Evolutionary conservation across 192 early-diverging fungal genomes (phyloP).

Genomic region (Mortierella hygrophila): DNA sequence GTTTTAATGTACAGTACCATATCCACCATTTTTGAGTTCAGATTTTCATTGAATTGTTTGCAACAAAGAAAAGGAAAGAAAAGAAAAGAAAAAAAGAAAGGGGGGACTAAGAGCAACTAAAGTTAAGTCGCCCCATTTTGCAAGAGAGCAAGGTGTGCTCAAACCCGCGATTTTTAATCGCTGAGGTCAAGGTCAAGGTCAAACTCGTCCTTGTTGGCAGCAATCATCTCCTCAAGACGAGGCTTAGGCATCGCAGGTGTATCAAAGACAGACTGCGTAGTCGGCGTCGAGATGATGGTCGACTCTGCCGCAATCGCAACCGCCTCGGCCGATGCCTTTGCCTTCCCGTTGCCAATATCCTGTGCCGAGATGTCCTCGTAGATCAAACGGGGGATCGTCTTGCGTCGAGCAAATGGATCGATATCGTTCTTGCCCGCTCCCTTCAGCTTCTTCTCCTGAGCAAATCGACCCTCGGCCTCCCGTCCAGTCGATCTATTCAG

Average conservation of each 20-base stretch:
- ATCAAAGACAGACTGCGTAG: conserved; percentile 24
- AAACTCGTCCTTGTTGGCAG: conserved; percentile 44
- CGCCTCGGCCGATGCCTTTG: conserved; percentile 15
- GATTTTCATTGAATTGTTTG: not conserved
- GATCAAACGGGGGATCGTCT: conserved; percentile 50
- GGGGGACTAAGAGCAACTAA: too few relatives aligned
- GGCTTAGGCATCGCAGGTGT: conserved; percentile 51
- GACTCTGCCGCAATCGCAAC: not conserved
- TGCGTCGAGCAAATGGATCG: conserved; percentile 57
- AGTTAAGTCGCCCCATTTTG: too few relatives aligned
- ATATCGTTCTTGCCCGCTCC: conserved; percentile 21
- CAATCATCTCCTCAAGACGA: conserved; percentile 40
- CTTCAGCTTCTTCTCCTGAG: conserved; percentile 39
- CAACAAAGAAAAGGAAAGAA: not conserved
- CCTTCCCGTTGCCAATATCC: conserved; percentile 7
- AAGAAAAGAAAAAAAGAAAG: not conserved
- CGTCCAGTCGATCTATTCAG: conserved; percentile 61
- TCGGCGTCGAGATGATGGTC: not conserved
- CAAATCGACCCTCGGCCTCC: conserved; percentile 50
- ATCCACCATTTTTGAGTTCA: not conserved
- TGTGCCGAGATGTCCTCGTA: conserved; percentile 38
- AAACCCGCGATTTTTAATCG: not conserved
- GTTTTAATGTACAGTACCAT: not conserved
- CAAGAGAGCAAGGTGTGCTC: not conserved
- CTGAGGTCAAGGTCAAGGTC: conserved; percentile 41